Evolutionary conservation across 2,329 filamentous ascomycete species (phyloP).

Genomic region (Stenocarpella maydis): DNA sequence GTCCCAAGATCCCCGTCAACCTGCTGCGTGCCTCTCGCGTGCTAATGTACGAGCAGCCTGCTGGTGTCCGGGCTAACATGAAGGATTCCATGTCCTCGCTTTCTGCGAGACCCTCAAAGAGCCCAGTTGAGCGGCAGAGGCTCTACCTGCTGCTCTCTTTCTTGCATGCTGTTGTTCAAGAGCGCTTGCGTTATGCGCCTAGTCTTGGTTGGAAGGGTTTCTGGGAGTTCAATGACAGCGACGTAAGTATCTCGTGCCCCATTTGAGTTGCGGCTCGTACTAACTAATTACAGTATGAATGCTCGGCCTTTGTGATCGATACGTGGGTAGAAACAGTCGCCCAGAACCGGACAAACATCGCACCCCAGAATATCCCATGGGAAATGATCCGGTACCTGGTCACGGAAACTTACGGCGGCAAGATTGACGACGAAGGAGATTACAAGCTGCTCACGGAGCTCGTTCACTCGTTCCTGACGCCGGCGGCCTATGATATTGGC

Average conservation of each 20-base stretch:
- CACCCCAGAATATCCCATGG: constrained; percentile 94
- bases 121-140: constrained; percentile 88
- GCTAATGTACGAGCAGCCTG: constrained; percentile 97
- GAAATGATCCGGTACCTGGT: constrained; percentile 91
- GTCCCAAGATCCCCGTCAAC: constrained; percentile 96
- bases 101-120: constrained; percentile 76
- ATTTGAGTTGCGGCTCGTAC: constrained; percentile 9
- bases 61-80: constrained; percentile 97
- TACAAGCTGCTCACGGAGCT: constrained; percentile 77
- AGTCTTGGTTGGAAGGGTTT: constrained; percentile 97
- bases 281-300: constrained; percentile 78
- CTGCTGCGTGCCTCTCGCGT: constrained; percentile 91
- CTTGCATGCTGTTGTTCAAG: constrained; percentile 94
- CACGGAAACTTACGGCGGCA: constrained; percentile 95
- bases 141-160: constrained; percentile 93
- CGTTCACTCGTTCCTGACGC: constrained; percentile 81
- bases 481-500: constrained; percentile 89
- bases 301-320: constrained; percentile 94
- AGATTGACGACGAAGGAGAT: constrained; percentile 91
- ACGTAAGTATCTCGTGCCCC: constrained; percentile 71
- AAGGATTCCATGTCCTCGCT: constrained; percentile 92
- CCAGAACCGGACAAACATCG: constrained; percentile 88
- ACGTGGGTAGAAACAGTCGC: constrained; percentile 89
- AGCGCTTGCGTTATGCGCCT: constrained; percentile 91
- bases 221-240: constrained; percentile 99